Evolutionary conservation across 1,284 basidiomycete species (phyloP).

Genomic region (Leccinum griseonigrum): DNA sequence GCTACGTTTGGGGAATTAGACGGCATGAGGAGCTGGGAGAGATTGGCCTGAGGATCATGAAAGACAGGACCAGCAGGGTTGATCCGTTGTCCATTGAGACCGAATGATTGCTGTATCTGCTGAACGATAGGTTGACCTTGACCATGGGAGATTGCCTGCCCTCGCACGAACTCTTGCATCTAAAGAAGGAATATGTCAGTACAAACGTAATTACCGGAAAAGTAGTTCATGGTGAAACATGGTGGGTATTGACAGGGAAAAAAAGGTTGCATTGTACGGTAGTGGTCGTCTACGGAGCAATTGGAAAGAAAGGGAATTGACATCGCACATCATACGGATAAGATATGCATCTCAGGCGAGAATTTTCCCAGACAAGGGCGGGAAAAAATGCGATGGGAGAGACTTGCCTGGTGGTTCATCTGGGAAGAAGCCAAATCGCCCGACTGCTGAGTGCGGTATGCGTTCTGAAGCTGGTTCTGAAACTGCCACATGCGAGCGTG

Average conservation of each 20-base stretch:
- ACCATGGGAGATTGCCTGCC: slow-evolving; percentile 37
- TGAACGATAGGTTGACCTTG: slow-evolving; percentile 35
- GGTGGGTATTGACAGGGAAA: neutral
- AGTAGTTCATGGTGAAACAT: slow-evolving; percentile 6
- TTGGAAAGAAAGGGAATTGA: slow-evolving; percentile 19
- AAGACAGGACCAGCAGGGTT: slow-evolving; percentile 35
- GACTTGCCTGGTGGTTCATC: slow-evolving; percentile 48
- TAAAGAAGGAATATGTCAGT: slow-evolving; percentile 31
- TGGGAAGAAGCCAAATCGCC: slow-evolving; percentile 40
- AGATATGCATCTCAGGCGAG: slow-evolving; percentile 12
- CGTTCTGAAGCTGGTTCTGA: slow-evolving; percentile 47
- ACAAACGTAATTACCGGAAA: slow-evolving; percentile 17
- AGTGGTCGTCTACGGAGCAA: slow-evolving; percentile 10
- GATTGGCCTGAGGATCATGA: slow-evolving; percentile 42
- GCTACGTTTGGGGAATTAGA: slow-evolving; percentile 38
- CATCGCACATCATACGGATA: slow-evolving; percentile 16
- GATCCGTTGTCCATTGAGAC: slow-evolving; percentile 32
- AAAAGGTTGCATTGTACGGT: slow-evolving; percentile 1
- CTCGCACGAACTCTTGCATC: slow-evolving; percentile 51
- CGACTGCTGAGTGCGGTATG: slow-evolving; percentile 43
- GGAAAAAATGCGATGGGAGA: slow-evolving; percentile 13
- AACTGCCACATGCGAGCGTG: slow-evolving; percentile 56
- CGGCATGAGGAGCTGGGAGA: slow-evolving; percentile 39
- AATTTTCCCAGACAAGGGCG: slow-evolving; percentile 18
- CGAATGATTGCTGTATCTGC: slow-evolving; percentile 43